Conservation (phyloP, 352 stramenopile species). For the Phytopythium cucurbitacearum region DNA sequence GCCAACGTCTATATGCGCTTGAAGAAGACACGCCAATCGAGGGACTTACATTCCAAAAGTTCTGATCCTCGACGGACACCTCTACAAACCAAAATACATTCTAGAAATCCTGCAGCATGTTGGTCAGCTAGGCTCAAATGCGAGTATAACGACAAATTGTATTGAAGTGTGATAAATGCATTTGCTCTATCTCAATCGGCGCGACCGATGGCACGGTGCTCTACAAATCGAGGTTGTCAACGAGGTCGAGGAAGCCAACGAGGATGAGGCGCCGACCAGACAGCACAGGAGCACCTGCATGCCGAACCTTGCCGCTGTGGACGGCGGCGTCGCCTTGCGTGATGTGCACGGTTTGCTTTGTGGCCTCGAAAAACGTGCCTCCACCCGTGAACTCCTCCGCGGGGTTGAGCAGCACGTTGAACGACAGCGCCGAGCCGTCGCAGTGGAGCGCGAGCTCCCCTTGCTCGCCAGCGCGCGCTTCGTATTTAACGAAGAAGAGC, state of each 20-base stretch:
- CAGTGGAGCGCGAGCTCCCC: conserved; percentile 86
- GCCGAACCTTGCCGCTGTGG: conserved; percentile 91
- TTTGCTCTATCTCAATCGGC: too few species aligned
- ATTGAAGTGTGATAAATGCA: too few species aligned
- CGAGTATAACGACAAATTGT: not conserved
- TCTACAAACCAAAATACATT: too few species aligned
- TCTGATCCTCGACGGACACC: conserved; percentile 19
- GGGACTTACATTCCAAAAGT: conserved; percentile 72
- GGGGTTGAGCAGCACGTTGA: conserved; percentile 89
- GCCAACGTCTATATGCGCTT: conserved; percentile 62
- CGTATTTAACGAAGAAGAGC: conserved; percentile 88
- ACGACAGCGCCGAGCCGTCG: conserved; percentile 93
- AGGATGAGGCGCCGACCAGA: conserved; percentile 84
- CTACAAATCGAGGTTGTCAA: conserved; percentile 32
- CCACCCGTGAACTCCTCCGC: conserved; percentile 84
- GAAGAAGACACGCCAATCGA: conserved; percentile 75
- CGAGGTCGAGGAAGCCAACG: conserved; percentile 91
- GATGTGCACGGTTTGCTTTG: conserved; percentile 60
- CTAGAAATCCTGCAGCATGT: too few species aligned
- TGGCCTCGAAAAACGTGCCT: conserved; percentile 90
- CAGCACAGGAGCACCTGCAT: conserved; percentile 86
- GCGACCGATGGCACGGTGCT: not conserved
- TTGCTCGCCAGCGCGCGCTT: conserved; percentile 51
- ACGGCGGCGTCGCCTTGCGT: conserved; percentile 83
- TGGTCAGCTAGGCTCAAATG: not conserved